Conservation (phyloP, 495 filamentous ascomycete genomes). For the Penicillium nucicola region DNA sequence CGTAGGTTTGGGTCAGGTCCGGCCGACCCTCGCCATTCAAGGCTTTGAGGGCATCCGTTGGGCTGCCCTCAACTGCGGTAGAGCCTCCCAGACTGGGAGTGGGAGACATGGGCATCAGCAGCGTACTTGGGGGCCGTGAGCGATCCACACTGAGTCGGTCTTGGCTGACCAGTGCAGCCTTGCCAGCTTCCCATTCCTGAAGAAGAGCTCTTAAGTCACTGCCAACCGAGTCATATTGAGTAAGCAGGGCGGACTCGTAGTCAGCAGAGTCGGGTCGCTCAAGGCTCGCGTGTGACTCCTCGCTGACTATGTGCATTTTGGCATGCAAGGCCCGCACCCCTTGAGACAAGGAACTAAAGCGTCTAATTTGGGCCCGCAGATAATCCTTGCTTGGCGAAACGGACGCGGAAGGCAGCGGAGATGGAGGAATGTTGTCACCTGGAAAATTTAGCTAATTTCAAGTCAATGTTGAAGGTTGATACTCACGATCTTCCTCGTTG, state of each 20-base stretch:
- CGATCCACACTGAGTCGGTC: constrained; percentile 58
- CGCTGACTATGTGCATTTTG: constrained; percentile 87
- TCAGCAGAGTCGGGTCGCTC: constrained; percentile 66
- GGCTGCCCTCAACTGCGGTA: constrained; percentile 81
- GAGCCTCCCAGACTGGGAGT: constrained; percentile 76
- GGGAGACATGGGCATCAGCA: constrained; percentile 74
- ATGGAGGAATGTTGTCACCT: constrained; percentile 54
- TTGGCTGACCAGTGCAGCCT: constrained; percentile 66
- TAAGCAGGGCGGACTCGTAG: constrained; percentile 69
- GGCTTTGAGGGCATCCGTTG: constrained; percentile 69
- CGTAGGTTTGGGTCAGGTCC: constrained; percentile 31
- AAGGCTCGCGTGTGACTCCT: constrained; percentile 77
- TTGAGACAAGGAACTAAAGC: constrained; percentile 81
- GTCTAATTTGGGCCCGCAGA: constrained; percentile 78
- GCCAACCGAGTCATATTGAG: constrained; percentile 93
- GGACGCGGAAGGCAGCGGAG: constrained; percentile 66
- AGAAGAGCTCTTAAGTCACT: constrained; percentile 77
- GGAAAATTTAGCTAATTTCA: constrained; percentile 20
- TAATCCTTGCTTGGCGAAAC: constrained; percentile 76
- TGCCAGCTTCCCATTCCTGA: constrained; percentile 89
- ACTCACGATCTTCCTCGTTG: constrained; percentile 80
- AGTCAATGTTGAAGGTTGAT: not conserved
- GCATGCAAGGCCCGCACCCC: constrained; percentile 91
- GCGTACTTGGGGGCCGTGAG: constrained; percentile 62
- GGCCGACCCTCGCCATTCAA: constrained; percentile 61